phyloP scores from a whole-genome alignment of 2,329 filamentous ascomycete genomes.

The Mycocentrospora acerina region DNA sequence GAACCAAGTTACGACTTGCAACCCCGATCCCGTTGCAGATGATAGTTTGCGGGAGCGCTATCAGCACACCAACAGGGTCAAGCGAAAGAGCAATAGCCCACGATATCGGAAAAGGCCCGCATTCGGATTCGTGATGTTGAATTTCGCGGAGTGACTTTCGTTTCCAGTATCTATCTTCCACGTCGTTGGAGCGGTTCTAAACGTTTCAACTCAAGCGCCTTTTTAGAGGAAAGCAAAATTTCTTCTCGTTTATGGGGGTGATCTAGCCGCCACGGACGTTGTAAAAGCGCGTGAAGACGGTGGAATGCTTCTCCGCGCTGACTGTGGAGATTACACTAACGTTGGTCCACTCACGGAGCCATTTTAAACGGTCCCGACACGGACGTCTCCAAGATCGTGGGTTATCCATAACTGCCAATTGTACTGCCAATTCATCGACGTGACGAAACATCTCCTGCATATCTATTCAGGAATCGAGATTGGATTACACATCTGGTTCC shows the following conservation, averaged over 20 bases:
- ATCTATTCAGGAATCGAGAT: constrained; percentile 5
- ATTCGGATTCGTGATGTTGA: constrained; percentile 1
- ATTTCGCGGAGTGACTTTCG: constrained; percentile 2
- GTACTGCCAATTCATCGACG: background rate
- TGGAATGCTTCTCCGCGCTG: constrained; percentile 27
- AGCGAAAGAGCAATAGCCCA: constrained; percentile 12
- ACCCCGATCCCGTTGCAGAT: constrained; percentile 2
- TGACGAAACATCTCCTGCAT: constrained; percentile 26
- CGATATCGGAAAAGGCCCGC: constrained; percentile 1
- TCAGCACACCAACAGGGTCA: constrained; percentile 12
- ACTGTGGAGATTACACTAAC: constrained; percentile 27
- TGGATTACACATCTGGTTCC: constrained; percentile 4
- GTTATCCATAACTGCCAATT: too few relatives aligned
- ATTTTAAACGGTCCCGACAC: constrained; percentile 10
- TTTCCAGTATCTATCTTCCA: background rate
- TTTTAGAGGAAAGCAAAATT: constrained; percentile 5
- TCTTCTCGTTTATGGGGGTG: constrained; percentile 9
- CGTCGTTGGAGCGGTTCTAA: background rate
- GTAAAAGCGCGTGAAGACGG: constrained; percentile 12
- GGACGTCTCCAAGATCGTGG: too few relatives aligned
- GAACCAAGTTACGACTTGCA: constrained; percentile 19
- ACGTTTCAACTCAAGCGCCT: constrained; percentile 24
- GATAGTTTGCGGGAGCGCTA: constrained; percentile 1
- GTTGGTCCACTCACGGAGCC: constrained; percentile 18
- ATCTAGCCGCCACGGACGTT: constrained; percentile 4